These are phyloP conservation scores for Alternaria metachromatica DNA, from an alignment of 2,329 filamentous ascomycete species.

Conservation along the genomic window DNA sequence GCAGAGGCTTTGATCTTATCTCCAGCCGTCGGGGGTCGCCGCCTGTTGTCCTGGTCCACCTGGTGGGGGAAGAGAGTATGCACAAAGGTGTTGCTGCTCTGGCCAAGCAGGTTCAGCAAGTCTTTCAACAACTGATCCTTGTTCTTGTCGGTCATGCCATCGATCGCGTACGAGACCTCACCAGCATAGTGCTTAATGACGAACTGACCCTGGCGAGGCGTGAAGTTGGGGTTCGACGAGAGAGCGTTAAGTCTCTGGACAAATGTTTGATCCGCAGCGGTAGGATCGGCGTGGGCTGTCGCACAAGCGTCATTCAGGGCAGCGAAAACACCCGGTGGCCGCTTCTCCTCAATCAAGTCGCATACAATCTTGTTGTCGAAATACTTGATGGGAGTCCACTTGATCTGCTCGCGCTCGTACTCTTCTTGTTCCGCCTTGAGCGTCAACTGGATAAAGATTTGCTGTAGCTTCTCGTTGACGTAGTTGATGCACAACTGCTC, in stretches of 20 bases:
- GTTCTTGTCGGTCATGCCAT: conserved; percentile 99
- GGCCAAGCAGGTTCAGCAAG: conserved; percentile 82
- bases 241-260: conserved; percentile 92
- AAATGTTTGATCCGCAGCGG: conserved; percentile 93
- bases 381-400: conserved; percentile 99
- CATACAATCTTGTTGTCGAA: conserved; percentile 99
- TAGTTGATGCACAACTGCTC: conserved; percentile 99
- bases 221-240: conserved; percentile 85
- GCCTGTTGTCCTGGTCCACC: conserved; percentile 94
- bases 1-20: conserved; percentile 96
- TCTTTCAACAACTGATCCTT: conserved; percentile 98
- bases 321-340: conserved; percentile 91
- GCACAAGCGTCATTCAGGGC: conserved; percentile 97
- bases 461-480: conserved; percentile 98
- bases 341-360: conserved; percentile 90
- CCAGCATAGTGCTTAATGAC: conserved; percentile 99
- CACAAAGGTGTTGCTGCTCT: conserved; percentile 84
- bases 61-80: conserved; percentile 90
- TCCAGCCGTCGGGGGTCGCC: conserved; percentile 90
- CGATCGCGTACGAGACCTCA: conserved; percentile 91
- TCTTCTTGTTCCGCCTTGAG: conserved; percentile 97
- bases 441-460: conserved; percentile 98
- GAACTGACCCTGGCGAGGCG: conserved; percentile 91
- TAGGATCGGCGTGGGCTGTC: conserved; percentile 95
- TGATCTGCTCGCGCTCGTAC: conserved; percentile 92